Evolutionary conservation across 2,329 filamentous ascomycete species (phyloP), one percentile per base, ranked within the genome.

Genomic region (Elsinoe necatrix): DNA sequence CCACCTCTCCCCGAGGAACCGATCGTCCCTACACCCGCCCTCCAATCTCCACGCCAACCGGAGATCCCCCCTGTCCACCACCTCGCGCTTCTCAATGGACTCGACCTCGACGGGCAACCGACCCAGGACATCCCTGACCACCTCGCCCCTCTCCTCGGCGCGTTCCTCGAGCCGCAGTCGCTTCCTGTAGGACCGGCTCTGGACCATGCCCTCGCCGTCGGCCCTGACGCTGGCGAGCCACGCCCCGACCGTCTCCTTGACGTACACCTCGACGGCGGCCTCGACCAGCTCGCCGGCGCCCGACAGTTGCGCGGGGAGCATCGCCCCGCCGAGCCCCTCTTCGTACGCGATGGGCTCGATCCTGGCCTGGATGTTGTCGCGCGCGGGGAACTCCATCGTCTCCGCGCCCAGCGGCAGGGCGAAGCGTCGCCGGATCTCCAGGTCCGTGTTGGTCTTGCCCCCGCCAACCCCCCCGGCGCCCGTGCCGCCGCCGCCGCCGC

Each of bases 91-190:
- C 56, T 81, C 81, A 14, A 86, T 84, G 55, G 86, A 85, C 67
- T 87, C 89, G 2, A 87, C 82, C 70, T 96, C 90, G 34, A 90
- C 75, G 0, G 91, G 92, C 4, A 96, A 73, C 25, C 95, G 72
- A 1, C 90, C 90, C 48, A 81, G 85, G 59, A 86, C 85, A 58
- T 90, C 87, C 62, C 88, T 80, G 16, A 80, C 75, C 1, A 95
- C 69, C 63, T 91, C 87, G 3, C 90, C 89, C n/a, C 82, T 78
- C 39, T 83, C 79, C 23, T 81, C 83, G 0, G 82, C 80, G 42
- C 85, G 80, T 67, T 95, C 90, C 69, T 96, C 91, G 47, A 77
- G 76, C 56, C 83, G 81, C 9, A 95, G 77, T 67, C 89, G 87
- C 58, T 80, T 79, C 61, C 82, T 83, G 71, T 92, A 96, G 58